Conservation (phyloP, 352 stramenopile species). For the Globisporangium carolinianum region DNA sequence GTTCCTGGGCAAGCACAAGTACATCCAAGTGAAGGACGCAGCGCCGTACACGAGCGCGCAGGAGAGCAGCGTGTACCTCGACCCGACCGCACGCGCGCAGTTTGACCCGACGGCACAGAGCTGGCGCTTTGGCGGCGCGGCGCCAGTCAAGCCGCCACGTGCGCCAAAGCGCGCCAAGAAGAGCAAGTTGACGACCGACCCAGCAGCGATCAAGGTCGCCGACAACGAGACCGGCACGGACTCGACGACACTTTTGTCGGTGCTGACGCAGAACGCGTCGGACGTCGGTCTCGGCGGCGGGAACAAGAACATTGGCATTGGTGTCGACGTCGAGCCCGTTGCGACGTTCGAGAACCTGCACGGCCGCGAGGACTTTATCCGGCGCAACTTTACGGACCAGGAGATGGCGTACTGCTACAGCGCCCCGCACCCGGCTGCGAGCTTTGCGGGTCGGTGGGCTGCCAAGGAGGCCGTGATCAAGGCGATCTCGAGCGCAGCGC, state of each 20-base stretch:
- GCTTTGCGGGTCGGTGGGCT: conserved; percentile 84
- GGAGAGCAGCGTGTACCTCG: conserved; percentile 82
- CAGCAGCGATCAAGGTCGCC: neutral
- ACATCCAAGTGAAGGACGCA: conserved; percentile 79
- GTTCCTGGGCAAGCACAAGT: conserved; percentile 63
- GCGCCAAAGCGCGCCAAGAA: conserved; percentile 22
- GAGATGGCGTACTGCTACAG: conserved; percentile 84
- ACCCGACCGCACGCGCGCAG: conserved; percentile 68
- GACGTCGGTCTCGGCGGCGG: conserved; percentile 26
- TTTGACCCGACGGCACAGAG: conserved; percentile 59
- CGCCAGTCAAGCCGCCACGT: conserved; percentile 36
- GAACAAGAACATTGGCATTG: conserved; percentile 48
- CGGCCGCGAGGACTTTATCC: conserved; percentile 76
- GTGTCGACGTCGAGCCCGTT: conserved; percentile 80
- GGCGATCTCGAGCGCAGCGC: conserved; percentile 75
- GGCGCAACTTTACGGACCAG: conserved; percentile 84
- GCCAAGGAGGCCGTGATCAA: conserved; percentile 89
- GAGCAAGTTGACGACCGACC: neutral
- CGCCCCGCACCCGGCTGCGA: conserved; percentile 70
- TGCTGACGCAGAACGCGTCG: conserved; percentile 44
- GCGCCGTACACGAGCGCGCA: conserved; percentile 75
- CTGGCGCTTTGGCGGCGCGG: conserved; percentile 56
- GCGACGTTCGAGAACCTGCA: conserved; percentile 77
- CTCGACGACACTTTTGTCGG: conserved; percentile 44
- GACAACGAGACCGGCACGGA: conserved; percentile 10